Conservation (phyloP, 371 early-diverging fungal genomes). For the Mycotypha africana region DNA sequence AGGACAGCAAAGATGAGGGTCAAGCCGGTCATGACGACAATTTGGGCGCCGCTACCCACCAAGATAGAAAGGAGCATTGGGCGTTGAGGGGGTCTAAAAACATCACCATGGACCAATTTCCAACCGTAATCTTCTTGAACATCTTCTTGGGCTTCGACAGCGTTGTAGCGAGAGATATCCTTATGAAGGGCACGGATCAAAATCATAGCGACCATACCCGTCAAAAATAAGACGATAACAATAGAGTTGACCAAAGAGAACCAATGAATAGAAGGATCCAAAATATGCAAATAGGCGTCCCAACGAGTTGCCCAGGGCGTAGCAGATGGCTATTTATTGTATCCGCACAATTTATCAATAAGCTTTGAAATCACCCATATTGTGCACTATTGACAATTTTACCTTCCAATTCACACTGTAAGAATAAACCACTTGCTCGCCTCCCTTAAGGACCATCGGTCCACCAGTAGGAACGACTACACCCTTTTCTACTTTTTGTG, state of each 20-base stretch:
- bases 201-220: conserved; percentile 84
- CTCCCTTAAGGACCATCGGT: conserved; percentile 43
- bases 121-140: conserved; percentile 89
- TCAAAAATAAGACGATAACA: conserved; percentile 81
- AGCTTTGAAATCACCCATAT: not conserved
- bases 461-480: conserved; percentile 29
- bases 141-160: conserved; percentile 74
- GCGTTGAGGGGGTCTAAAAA: conserved; percentile 83
- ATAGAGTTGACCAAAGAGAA: conserved; percentile 82
- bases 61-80: conserved; percentile 80
- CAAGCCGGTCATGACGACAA: conserved; percentile 80
- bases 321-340: conserved; percentile 33
- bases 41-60: conserved; percentile 88
- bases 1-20: conserved; percentile 89
- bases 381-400: too few species aligned
- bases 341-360: not conserved
- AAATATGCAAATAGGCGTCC: conserved; percentile 84
- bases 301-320: conserved; percentile 93
- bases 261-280: conserved; percentile 83
- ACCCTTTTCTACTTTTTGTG: conserved; percentile 33
- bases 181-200: conserved; percentile 82
- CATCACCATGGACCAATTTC: conserved; percentile 93
- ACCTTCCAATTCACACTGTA: conserved; percentile 85
- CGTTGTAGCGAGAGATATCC: conserved; percentile 78
- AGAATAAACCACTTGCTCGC: conserved; percentile 63